Evolutionary conservation across 805 yeast species (phyloP).

Genomic region (Ogataea henricii): DNA sequence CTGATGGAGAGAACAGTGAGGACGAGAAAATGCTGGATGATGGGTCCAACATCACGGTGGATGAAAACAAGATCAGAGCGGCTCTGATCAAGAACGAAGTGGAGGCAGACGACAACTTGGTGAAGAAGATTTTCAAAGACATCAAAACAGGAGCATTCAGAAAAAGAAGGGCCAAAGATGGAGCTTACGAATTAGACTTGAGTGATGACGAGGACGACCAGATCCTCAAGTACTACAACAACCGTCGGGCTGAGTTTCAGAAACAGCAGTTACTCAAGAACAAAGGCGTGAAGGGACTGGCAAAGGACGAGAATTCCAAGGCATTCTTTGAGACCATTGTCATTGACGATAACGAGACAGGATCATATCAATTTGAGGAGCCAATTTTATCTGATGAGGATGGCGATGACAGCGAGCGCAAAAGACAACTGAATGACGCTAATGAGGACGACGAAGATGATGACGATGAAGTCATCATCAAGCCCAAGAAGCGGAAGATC

Average conservation of each 20-base stretch:
- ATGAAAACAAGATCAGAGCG: constrained; percentile 59
- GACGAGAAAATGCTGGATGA: constrained; percentile 81
- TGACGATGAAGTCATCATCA: constrained; percentile 19
- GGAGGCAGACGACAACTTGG: constrained; percentile 60
- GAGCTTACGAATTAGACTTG: constrained; percentile 59
- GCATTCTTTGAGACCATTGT: constrained; percentile 70
- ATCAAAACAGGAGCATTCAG: constrained; percentile 71
- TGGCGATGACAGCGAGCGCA: constrained; percentile 22
- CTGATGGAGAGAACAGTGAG: constrained; percentile 68
- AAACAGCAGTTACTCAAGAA: constrained; percentile 46
- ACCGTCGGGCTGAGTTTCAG: constrained; percentile 45
- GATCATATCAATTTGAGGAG: constrained; percentile 28
- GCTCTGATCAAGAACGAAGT: constrained; percentile 61
- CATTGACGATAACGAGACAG: constrained; percentile 31
- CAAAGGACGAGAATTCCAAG: constrained; percentile 56
- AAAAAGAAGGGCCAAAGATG: constrained; percentile 53
- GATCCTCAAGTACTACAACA: constrained; percentile 39
- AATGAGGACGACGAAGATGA: constrained; percentile 28
- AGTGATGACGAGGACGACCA: constrained; percentile 77
- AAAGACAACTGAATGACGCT: not conserved
- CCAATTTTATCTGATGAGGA: constrained; percentile 35
- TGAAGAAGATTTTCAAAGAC: constrained; percentile 69
- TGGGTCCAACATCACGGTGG: constrained; percentile 54
- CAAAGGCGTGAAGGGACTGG: constrained; percentile 43
- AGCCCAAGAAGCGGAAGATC: constrained; percentile 37